Evolutionary conservation across 495 filamentous ascomycete species (phyloP), one percentile per base, ranked within the genome.

Genomic region (Hypoxylon subgilvum): DNA sequence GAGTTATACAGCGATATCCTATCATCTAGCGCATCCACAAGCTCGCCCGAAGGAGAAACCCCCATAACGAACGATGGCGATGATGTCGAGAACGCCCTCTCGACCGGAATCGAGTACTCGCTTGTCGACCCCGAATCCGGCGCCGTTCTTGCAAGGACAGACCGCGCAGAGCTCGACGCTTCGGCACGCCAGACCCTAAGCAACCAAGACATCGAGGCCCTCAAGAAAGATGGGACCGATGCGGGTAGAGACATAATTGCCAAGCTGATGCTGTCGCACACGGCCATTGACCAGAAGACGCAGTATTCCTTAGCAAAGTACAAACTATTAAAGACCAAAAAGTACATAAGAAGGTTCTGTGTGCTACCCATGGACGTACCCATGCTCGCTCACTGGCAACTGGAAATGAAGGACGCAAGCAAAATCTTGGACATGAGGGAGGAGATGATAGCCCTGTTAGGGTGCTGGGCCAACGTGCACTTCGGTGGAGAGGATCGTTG

Each of bases 261-360:
- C 28, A 94, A 90, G 70, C 80, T 98, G 2, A 74, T 98, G 67
- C 79, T 88, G 14, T 91, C 89, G 10, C 94, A 98, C 73, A 82
- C 85, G 2, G 89, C 87, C 0, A 75, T 97, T 21, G 91, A 95
- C 57, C 88, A 98, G 76, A 98, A 97, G 77, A 97, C 94, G 0
- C 82, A 87, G 1, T 98, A 96, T 71, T 91, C 89, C 4, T 75
- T 96, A 14, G 91, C 92, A 17, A 98, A 98, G 69, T 98, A 98
- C 68, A 95, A 91, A 39, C 76, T 97, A 12, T 82, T 94, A 16
- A 98, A 98, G 77, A 86, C 87, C 32, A 93, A 86, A 70, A 98
- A 98, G 75, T 97, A 95, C 67, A 82, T 96, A 56, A 84, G 86
- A 56, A 78, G 91, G 14, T 97, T 98, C 57, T 92, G 88, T 0